These are phyloP conservation scores for Wallacemonas sp. DNA, from an alignment of 208 protist species.

Conservation along the genomic window DNA sequence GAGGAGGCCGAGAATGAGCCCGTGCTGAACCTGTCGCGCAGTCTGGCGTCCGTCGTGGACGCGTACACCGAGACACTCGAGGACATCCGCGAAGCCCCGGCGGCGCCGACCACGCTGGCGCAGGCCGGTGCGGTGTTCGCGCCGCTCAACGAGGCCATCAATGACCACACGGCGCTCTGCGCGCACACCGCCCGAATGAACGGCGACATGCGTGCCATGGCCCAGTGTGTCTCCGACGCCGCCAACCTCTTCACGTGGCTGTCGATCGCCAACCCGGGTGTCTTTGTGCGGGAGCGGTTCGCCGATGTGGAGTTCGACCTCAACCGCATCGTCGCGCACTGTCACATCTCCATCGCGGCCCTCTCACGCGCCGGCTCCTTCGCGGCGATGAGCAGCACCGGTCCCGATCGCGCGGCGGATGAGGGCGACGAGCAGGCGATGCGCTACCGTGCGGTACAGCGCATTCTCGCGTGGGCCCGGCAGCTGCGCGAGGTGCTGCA, in stretches of 20 bases:
- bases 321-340: slow-evolving; percentile 35
- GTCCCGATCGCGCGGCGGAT: not conserved
- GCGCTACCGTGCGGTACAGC: not conserved
- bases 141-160: slow-evolving; percentile 35
- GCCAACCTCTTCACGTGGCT: slow-evolving; percentile 48
- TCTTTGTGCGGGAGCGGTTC: slow-evolving; percentile 9
- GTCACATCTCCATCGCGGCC: slow-evolving; percentile 19
- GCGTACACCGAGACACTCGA: slow-evolving; percentile 30
- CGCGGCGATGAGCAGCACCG: not conserved
- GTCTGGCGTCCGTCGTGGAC: slow-evolving; percentile 23
- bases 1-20: slow-evolving; percentile 21
- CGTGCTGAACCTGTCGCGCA: slow-evolving; percentile 18
- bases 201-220: slow-evolving; percentile 27
- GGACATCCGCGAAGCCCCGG: slow-evolving; percentile 19
- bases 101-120: slow-evolving; percentile 12
- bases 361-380: slow-evolving; percentile 5
- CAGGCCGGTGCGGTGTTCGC: slow-evolving; percentile 22
- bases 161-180: slow-evolving; percentile 27
- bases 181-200: slow-evolving; percentile 20
- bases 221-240: slow-evolving; percentile 32
- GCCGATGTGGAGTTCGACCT: slow-evolving; percentile 23
- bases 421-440: slow-evolving; percentile 19
- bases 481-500: slow-evolving; percentile 35
- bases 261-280: slow-evolving; percentile 21
- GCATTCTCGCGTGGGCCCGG: slow-evolving; percentile 26